Evolutionary conservation across 1,139 yeast species (phyloP), one percentile per base, ranked within the genome.

Genomic region (Kluyveromyces sp.): DNA sequence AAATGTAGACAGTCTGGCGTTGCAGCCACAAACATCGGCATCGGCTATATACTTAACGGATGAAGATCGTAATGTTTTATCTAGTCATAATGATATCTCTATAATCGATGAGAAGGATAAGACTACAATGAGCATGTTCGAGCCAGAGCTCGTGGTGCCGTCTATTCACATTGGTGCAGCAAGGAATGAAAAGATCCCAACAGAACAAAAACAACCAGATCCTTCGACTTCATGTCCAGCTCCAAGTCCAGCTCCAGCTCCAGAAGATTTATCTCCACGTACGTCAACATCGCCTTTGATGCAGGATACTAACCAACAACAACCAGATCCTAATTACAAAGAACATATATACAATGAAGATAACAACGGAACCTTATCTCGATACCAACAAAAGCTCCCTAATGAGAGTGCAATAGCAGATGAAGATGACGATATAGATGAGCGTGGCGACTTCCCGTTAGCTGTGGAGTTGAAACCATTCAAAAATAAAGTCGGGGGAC

Each of bases 401-500:
- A 34, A 38, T 25, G 43, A 39, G 34, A 39, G 35, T 26, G 45
- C 34, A 26, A 47, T 31, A 10, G 42, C 46, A 7, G 52, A 51
- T 33, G 50, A 49, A 21, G 52, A 51, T 25, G 58, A 54, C n/a
- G 52, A 53, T 26, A 55, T 53, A n/a, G 53, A 47, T 2, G 59
- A 61, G 30, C 58, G 58, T 7, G 61, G 67, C 4, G 69, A 71
- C 34, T 82, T 72, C 55, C 86, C 89, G 1, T 67, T 81, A 41
- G 81, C 96, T 1, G 96, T 89, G 1, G 96, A 89, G 61, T 68
- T 90, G 48, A 79, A 87, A 45, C 96, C 95, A 2, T 90, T 85
- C 68, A 80, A 83, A 53, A 90, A 92, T 61, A 86, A 86, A 60
- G 98, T 94, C 5, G 99, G 99, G 7, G 99, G 99, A 0, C 99